Base-by-base conservation (phyloP, 225 moss, liverwort and hornwort species). In the Polytrichum commune region DNA sequence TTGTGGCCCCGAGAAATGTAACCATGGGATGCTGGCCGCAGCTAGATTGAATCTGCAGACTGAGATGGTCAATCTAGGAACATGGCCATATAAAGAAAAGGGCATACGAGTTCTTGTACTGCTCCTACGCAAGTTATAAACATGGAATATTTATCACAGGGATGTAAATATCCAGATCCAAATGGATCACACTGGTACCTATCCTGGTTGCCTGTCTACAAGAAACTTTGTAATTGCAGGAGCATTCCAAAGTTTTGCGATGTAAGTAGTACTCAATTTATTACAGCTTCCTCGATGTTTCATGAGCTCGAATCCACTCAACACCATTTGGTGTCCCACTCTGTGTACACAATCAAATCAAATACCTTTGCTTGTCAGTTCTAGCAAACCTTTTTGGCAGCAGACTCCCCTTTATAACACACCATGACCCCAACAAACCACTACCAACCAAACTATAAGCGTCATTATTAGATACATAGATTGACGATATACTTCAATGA, bases 261-360 rank as follows among this genome's bases (percentile, higher is more conserved):
- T 20, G 20, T 6, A 58, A 0, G 58, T 20, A 3, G 58, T 9
- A 24, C 20, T 24, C 20, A 23, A 58, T 58, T 1, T 27, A 66
- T 70, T 62, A 76, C 27, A 69, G 7, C 53, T 84, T 82, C 35
- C 77, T 68, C 2, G 74, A 32, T 57, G 91, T 86, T 81, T 86
- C 80, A 60, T 91, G 91, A 20, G 89, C 80, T 46, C 86, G 89
- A 63, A 91, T 25, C 91, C 89, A 91, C 73, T 89, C 89, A 35
- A 91, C 74, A 28, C 91, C 89, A 65, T 91, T 89, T 19, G 82
- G 86, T 29, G 78, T 78, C 23, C 80, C 89, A 68, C 76, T 82
- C 91, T 91, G 75, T 72, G 80, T 19, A 19, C 27, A 4, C 30
- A 63, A 58, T 23, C 57, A 58, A 58, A 58, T 58, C 58, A 58